Percentiles rank a stretch among this genome's conserved stretches.
Evolutionary conservation across 768 basidiomycete species (phyloP).

Genomic region (Atractiella rhizophila): DNA sequence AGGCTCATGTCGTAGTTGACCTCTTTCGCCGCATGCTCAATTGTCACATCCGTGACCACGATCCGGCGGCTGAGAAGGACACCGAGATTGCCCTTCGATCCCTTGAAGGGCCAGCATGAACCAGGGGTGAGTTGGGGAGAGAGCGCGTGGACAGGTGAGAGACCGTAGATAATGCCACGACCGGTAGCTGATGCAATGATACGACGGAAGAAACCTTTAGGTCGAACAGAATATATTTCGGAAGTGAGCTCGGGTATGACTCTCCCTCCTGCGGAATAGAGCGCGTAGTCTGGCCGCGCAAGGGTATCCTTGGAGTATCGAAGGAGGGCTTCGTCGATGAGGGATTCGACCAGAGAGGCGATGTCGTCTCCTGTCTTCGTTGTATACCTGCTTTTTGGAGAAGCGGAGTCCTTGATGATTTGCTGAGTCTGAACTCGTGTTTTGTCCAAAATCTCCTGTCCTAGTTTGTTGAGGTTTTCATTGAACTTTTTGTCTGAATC

Average conservation of each 20-base stretch:
- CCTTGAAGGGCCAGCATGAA: slow-evolving; percentile 79
- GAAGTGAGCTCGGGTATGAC: slow-evolving; percentile 64
- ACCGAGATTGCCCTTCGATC: slow-evolving; percentile 52
- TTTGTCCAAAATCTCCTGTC: slow-evolving; percentile 14
- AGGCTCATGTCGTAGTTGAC: slow-evolving; percentile 58
- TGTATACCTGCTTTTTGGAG: not conserved
- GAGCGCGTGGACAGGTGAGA: slow-evolving; percentile 61
- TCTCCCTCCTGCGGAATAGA: slow-evolving; percentile 54
- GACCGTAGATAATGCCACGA: slow-evolving; percentile 35
- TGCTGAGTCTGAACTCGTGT: slow-evolving; percentile 11
- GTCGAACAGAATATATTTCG: slow-evolving; percentile 40
- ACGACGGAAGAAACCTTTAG: slow-evolving; percentile 21
- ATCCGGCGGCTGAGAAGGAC: slow-evolving; percentile 44
- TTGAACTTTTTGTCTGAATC: slow-evolving; percentile 14
- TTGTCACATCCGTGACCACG: slow-evolving; percentile 40
- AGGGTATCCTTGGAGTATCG: slow-evolving; percentile 50
- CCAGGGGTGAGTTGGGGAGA: slow-evolving; percentile 62
- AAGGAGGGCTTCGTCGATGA: slow-evolving; percentile 52
- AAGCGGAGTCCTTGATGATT: slow-evolving; percentile 2
- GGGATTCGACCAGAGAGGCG: slow-evolving; percentile 39
- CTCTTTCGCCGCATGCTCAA: slow-evolving; percentile 67
- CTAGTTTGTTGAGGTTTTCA: slow-evolving; percentile 14
- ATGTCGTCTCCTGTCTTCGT: slow-evolving; percentile 34
- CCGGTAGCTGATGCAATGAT: slow-evolving; percentile 37
- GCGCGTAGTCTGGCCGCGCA: slow-evolving; percentile 58